Percentiles rank a stretch among this genome's conserved stretches.
phyloP scores from a whole-genome alignment of 257 asterid species.

The Penstemon davidsonii region DNA sequence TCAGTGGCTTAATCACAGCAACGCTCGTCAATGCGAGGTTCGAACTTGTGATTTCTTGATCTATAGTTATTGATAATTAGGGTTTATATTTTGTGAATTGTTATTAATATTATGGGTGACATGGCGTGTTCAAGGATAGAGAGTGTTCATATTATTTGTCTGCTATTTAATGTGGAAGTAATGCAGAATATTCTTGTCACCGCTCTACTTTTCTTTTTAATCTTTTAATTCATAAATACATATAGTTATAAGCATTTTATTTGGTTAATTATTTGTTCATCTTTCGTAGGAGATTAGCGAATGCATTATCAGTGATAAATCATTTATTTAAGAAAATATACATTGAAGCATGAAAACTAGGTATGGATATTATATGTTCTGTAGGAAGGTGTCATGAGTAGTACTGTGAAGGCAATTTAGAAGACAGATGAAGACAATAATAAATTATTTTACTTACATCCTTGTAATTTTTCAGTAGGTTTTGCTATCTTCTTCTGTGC shows the following conservation, averaged over 20 bases:
- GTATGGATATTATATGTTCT: background rate
- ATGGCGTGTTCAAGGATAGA: background rate
- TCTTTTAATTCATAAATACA: background rate
- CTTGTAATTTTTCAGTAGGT: background rate
- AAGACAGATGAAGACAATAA: background rate
- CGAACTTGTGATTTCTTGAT: slow-evolving; percentile 16
- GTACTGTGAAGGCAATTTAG: slow-evolving; percentile 5
- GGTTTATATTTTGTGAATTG: slow-evolving; percentile 7
- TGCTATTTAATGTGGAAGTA: slow-evolving; percentile 2
- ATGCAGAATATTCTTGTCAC: background rate
- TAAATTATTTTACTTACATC: background rate
- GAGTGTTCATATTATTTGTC: background rate
- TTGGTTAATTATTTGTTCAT: background rate
- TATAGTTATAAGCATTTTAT: background rate
- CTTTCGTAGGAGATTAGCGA: background rate
- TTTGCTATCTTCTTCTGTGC: background rate
- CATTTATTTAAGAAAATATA: too few relatives aligned
- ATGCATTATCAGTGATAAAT: too few relatives aligned
- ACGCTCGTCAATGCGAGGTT: slow-evolving; percentile 99
- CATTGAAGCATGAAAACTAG: background rate
- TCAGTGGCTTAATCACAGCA: slow-evolving; percentile 98
- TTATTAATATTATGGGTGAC: slow-evolving; percentile 13
- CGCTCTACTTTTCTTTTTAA: background rate
- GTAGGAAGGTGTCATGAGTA: slow-evolving; percentile 4
- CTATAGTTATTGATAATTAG: background rate